Percentiles rank a stretch among this genome's conserved stretches.
These are phyloP conservation scores for Sugiyamaella pinicola DNA, from an alignment of 1,139 yeast genomes.

Conservation along the genomic window DNA sequence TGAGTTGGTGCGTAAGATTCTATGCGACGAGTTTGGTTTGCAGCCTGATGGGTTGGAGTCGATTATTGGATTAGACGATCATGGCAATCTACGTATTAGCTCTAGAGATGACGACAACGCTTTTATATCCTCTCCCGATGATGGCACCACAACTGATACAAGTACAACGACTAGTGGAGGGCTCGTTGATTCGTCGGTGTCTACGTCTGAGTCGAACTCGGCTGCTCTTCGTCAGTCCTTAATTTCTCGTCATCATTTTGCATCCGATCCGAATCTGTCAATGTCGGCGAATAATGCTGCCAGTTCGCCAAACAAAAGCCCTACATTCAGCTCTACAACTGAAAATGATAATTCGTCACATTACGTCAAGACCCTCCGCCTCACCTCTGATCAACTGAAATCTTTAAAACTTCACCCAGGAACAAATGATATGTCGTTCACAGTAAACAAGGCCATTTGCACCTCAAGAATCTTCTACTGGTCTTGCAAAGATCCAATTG, in stretches of 20 bases:
- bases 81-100: conserved; percentile 72
- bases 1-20: conserved; percentile 67
- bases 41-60: conserved; percentile 48
- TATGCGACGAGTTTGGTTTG: conserved; percentile 69
- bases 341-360: conserved; percentile 25
- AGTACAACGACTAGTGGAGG: conserved; percentile 18
- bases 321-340: neutral
- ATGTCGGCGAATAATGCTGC: neutral
- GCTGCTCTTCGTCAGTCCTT: conserved; percentile 17
- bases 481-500: conserved; percentile 85
- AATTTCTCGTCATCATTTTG: conserved; percentile 25
- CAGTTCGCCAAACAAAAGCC: neutral
- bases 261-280: conserved; percentile 24
- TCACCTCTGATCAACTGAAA: conserved; percentile 86
- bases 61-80: conserved; percentile 60
- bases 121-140: conserved; percentile 12
- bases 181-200: neutral
- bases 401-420: conserved; percentile 76
- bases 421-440: conserved; percentile 73
- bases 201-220: conserved; percentile 1
- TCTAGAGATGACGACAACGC: conserved; percentile 42
- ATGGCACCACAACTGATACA: conserved; percentile 10
- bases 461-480: conserved; percentile 77
- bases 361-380: conserved; percentile 83
- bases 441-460: conserved; percentile 76